phyloP scores from a whole-genome alignment of 208 protist genomes.

The Wallacemonas sp. region DNA sequence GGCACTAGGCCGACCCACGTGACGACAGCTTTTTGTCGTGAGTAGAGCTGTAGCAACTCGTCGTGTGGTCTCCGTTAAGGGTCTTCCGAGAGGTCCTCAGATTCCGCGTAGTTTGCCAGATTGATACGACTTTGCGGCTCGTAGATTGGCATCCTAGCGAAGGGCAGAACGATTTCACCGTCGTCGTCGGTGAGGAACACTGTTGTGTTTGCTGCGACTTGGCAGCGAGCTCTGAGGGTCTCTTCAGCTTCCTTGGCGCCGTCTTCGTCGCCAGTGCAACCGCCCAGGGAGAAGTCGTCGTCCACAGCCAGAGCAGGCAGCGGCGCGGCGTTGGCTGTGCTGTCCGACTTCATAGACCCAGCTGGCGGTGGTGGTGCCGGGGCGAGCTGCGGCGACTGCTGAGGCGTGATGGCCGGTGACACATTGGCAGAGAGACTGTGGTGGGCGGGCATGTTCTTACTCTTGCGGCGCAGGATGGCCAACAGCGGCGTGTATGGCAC shows the following conservation, averaged over 20 bases:
- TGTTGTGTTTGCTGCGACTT: slow-evolving; percentile 23
- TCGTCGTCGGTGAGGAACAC: slow-evolving; percentile 29
- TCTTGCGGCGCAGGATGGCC: slow-evolving; percentile 51
- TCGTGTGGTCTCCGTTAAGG: too few species aligned
- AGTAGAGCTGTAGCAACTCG: too few species aligned
- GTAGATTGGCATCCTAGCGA: slow-evolving; percentile 33
- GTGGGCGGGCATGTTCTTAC: slow-evolving; percentile 32
- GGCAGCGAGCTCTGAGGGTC: background rate
- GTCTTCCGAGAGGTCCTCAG: slow-evolving; percentile 13
- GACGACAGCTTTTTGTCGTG: too few species aligned
- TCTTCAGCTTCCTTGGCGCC: background rate
- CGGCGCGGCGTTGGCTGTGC: slow-evolving; percentile 30
- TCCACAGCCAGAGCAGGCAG: slow-evolving; percentile 30
- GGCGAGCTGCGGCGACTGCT: slow-evolving; percentile 22
- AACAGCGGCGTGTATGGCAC: slow-evolving; percentile 64
- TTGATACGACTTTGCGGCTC: slow-evolving; percentile 22
- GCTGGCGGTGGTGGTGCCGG: background rate
- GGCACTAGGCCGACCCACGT: too few species aligned
- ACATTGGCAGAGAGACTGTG: slow-evolving; percentile 34
- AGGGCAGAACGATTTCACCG: slow-evolving; percentile 14
- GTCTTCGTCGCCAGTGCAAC: background rate
- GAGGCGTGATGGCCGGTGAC: slow-evolving; percentile 38
- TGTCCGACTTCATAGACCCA: background rate
- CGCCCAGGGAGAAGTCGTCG: background rate
- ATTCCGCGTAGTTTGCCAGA: slow-evolving; percentile 7